Percentiles rank a stretch among this genome's conserved stretches.
Evolutionary conservation across 2,329 filamentous ascomycete species (phyloP).

Genomic region (Fusarium coicis): DNA sequence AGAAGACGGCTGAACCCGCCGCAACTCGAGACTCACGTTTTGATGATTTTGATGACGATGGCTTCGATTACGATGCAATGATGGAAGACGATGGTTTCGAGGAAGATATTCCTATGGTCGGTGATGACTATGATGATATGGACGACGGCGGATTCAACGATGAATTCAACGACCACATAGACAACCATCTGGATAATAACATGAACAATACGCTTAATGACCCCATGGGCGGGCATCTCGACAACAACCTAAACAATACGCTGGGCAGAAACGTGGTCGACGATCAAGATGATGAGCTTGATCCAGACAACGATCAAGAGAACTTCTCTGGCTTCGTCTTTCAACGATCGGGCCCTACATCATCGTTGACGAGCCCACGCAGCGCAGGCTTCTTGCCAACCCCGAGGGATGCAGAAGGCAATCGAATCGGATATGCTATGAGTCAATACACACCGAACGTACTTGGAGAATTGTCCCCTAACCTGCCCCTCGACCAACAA

Average conservation of each 20-base stretch:
- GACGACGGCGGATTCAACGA: conserved; percentile 40
- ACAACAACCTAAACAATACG: conserved; percentile 36
- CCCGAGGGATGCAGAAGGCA: conserved; percentile 65
- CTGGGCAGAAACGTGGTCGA: conserved; percentile 34
- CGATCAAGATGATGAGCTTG: conserved; percentile 37
- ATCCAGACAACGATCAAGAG: conserved; percentile 57
- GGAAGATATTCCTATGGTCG: conserved; percentile 55
- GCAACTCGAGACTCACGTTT: conserved; percentile 62
- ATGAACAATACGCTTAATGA: conserved; percentile 37
- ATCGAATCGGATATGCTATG: conserved; percentile 67
- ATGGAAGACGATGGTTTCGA: conserved; percentile 74
- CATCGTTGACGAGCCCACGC: conserved; percentile 61
- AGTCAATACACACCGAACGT: conserved; percentile 57
- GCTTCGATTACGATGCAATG: conserved; percentile 70
- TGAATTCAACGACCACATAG: conserved; percentile 33
- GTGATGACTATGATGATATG: conserved; percentile 47
- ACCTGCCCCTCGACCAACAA: conserved; percentile 16
- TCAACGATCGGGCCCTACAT: conserved; percentile 63
- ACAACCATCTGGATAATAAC: neutral
- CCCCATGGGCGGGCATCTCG: conserved; percentile 6
- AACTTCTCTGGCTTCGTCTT: conserved; percentile 71
- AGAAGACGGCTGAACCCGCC: conserved; percentile 56
- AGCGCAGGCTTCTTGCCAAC: conserved; percentile 60
- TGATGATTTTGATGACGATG: conserved; percentile 71
- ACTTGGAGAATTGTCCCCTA: conserved; percentile 31